Base-by-base conservation (phyloP, 2,329 filamentous ascomycete genomes). In the Gnomoniopsis smithogilvyi region DNA sequence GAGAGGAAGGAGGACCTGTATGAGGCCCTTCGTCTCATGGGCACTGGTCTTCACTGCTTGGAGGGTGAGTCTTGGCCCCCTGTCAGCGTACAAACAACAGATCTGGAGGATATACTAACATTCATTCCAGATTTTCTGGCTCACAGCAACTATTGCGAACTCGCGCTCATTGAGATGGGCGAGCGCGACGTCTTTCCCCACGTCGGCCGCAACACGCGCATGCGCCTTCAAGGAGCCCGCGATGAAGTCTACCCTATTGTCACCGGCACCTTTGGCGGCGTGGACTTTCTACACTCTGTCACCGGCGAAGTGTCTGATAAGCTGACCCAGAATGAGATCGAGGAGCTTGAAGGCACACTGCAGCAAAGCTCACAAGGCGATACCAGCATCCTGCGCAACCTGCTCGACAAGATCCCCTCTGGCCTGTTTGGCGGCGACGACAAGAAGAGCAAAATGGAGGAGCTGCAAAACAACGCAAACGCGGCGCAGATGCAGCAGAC, bases 251-350 rank as follows among this genome's bases (percentile, higher is more conserved):
- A 90, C 67, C 93, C 93, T 7, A 78, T 94, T 62, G 83, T 96
- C 48, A 97, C 93, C 1, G 93, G 94, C 61, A 97, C 93, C 7
- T 97, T 97, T 73, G 93, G 93, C 62, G 93, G 93, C 63, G 93
- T 96, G 15, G 94, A 97, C 69, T 97, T 97, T 76, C 78, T 96
- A 62, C 92, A 96, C 76, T 95, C 90, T 1, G 92, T 96, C 33
- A 90, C 84, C 49, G 84, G 85, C 60, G 85, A 88, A 76, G 85
- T 96, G 54, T 90, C 89, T 43, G 93, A 97, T 74, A 96, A 96
- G 77, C 79, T 93, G 61, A 93, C 89, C 33, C 93, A 97, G 72
- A 95, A 91, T 62, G 94, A 98, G 71, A 87, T 98, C 57, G 85
- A 96, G 69, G 88, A 92, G 67, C 86, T 97, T 12, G 90, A 97